Percentiles rank a stretch among this genome's conserved stretches.
phyloP scores from a whole-genome alignment of 2,329 filamentous ascomycete species.

The Beauveria rudraprayagi region DNA sequence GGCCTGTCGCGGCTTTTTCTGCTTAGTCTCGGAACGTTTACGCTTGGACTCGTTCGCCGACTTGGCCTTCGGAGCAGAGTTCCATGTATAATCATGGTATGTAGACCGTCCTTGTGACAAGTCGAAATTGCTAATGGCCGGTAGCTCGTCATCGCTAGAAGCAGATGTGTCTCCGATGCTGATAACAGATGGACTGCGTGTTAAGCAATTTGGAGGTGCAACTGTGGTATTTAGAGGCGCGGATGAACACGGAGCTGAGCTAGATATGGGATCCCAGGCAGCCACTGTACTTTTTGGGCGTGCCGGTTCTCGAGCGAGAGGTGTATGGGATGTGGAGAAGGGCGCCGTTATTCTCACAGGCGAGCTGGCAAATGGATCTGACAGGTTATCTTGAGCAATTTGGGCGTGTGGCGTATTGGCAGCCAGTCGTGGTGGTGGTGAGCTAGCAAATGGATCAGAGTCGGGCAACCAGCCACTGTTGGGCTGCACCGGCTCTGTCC shows the following conservation, averaged over 20 bases:
- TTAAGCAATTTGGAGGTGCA: slow-evolving; percentile 26
- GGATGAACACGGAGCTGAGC: slow-evolving; percentile 35
- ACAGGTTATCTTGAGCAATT: background rate
- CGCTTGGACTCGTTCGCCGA: slow-evolving; percentile 18
- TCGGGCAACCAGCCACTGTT: background rate
- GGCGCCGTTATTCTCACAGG: background rate
- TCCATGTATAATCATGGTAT: background rate
- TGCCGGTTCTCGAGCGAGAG: background rate
- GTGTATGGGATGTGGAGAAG: background rate
- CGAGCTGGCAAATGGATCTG: slow-evolving; percentile 13
- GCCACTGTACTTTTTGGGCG: background rate
- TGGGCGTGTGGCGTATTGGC: background rate
- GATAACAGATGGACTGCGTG: slow-evolving; percentile 21
- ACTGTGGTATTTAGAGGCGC: slow-evolving; percentile 13
- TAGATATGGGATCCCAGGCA: slow-evolving; percentile 45
- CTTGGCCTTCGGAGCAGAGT: slow-evolving; percentile 17
- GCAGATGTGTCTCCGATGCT: slow-evolving; percentile 27
- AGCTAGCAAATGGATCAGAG: slow-evolving; percentile 29
- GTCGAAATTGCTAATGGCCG: slow-evolving; percentile 36
- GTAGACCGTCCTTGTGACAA: slow-evolving; percentile 17
- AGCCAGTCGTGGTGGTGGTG: slow-evolving; percentile 17
- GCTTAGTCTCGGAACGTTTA: background rate
- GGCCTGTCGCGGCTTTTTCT: background rate
- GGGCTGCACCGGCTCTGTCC: background rate
- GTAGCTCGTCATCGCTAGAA: slow-evolving; percentile 42